Base-by-base conservation (phyloP, 305 asterid species). In the Rubia tinctorum region DNA sequence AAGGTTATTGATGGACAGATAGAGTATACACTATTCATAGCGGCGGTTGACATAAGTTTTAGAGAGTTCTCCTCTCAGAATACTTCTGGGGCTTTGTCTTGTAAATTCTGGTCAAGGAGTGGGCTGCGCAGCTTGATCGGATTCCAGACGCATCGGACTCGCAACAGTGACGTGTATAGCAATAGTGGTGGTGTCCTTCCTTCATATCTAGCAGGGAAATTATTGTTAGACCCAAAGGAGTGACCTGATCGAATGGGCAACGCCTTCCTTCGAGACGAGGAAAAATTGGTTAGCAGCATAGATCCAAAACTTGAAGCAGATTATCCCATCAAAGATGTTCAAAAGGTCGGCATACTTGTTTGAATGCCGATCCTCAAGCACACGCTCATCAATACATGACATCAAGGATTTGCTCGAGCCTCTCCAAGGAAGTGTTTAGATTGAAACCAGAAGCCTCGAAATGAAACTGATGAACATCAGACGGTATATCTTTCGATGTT, bases 81-180 rank as follows among this genome's bases (percentile, higher is more conserved):
- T n/a, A n/a, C n/a, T n/a, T n/a, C n/a, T n/a, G n/a, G n/a, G n/a
- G n/a, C n/a, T n/a, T n/a, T n/a, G n/a, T n/a, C n/a, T n/a, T n/a
- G n/a, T n/a, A n/a, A n/a, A n/a, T n/a, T n/a, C n/a, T n/a, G n/a
- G n/a, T n/a, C n/a, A n/a, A n/a, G n/a, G n/a, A n/a, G n/a, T n/a
- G n/a, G n/a, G n/a, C n/a, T n/a, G n/a, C n/a, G n/a, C n/a, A n/a
- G n/a, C n/a, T 13, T 47, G 12, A 47, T 11, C 2, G 15, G 49
- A n/a, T 51, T 68, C 69, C 72, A 92, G 97, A 97, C 70, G n/a
- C 96, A 93, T 69, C 73, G 89, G 76, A 84, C 93, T 49, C 90
- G 96, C 0, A 86, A 95, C 69, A 92, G 98, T 62, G 98, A 92
- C 60, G 98, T 92, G 23, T 92, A 89, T 75, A 90, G 97, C 91